These are phyloP conservation scores for Fragaria vesca DNA, from an alignment of 306 rosid genomes.

Conservation along the genomic window DNA sequence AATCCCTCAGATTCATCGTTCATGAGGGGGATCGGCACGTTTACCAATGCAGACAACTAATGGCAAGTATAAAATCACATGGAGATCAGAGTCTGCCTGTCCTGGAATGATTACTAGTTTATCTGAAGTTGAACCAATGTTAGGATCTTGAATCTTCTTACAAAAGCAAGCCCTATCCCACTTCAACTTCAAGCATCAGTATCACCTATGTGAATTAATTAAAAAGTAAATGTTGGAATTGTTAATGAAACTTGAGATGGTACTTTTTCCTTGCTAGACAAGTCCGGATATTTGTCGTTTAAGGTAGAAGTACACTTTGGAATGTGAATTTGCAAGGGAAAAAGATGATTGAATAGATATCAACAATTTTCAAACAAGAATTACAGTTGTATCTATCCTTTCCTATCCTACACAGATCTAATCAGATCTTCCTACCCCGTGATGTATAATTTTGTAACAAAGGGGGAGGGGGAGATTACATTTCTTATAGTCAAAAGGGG, in stretches of 20 bases:
- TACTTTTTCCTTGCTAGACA: background rate
- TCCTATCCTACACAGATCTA: constrained; percentile 35
- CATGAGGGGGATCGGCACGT: background rate
- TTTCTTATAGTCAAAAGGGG: constrained; percentile 28
- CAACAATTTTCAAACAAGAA: constrained; percentile 43
- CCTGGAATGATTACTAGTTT: background rate
- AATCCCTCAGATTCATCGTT: background rate
- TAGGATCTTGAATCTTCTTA: background rate
- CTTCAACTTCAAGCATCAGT: background rate
- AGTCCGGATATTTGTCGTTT: background rate
- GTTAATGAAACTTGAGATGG: background rate
- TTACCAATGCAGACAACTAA: background rate
- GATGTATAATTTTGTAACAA: constrained; percentile 47
- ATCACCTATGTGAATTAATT: background rate
- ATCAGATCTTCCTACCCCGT: constrained; percentile 41
- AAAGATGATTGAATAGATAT: constrained; percentile 41
- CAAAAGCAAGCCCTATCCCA: background rate
- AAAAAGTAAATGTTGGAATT: background rate
- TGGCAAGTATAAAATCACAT: constrained; percentile 5
- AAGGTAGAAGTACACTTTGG: background rate
- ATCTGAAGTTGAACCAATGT: background rate
- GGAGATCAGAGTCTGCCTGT: constrained; percentile 1
- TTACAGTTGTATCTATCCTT: constrained; percentile 20
- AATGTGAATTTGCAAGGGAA: background rate
- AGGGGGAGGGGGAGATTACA: constrained; percentile 40